Evolutionary conservation across 2,329 filamentous ascomycete genomes (phyloP), one percentile per base, ranked within the genome.

Genomic region (Diaporthe longicolla): DNA sequence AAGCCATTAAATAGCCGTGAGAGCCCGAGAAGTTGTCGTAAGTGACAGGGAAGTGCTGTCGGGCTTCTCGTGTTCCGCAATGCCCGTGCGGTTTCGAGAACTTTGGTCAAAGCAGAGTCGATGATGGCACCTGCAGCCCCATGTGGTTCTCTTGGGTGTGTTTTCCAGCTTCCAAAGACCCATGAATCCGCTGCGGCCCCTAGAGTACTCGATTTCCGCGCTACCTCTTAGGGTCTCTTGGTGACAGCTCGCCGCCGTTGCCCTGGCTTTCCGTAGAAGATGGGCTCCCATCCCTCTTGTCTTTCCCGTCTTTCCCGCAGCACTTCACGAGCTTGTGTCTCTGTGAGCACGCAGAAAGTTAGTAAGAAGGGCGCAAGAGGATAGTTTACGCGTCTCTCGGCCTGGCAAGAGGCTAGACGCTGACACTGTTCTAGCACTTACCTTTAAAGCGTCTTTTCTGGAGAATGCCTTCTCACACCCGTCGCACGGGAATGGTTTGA

Each of bases 381-480:
- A 7, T 37, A 35, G 37, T 13, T 1, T 2, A 17, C 32, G 21
- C 15, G 3, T 21, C n/a, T 10, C 26, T 52, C 26, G 32, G 45
- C 2, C 63, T 11, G 32, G 7, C 19, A 68, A 68, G n/a, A 37
- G 29, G 32, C 48, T 4, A 29, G 32, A 5, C 32, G 26, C n/a
- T 21, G 13, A 40, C 21, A 21, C 21, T 35, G 15, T 48, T 32
- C 26, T n/a, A 26, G 24, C 15, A 85, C 90, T 79, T 86, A 98
- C 97, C 94, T 98, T 98, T 40, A 99, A 87, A 13, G 97, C 97
- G 83, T 98, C 97, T 82, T 98, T 98, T 74, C 97, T 89, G 4
- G 95, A 98, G 80, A 99, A 99, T 81, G 94, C 97, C 89, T 98
- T 98, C 76, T 97, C 95, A 82, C 97, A 99, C 80, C 93, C 93